Evolutionary conservation across 169 alveolate genomes (phyloP).

Genomic region (Plasmodium fragile): DNA sequence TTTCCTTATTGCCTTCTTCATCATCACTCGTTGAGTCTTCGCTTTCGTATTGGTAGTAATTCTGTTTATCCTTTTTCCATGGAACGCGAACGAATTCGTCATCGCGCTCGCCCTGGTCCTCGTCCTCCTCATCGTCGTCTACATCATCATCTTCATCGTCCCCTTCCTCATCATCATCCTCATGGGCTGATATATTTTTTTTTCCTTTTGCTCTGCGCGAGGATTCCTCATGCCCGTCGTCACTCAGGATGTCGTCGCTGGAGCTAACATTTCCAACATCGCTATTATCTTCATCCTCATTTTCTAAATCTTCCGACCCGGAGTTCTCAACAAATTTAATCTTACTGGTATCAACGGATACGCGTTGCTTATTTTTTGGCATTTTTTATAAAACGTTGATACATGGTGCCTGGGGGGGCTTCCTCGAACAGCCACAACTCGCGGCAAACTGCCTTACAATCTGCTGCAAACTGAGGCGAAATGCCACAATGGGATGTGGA

Average conservation of each 20-base stretch:
- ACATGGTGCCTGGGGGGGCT: neutral
- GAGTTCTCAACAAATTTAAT: constrained; percentile 58
- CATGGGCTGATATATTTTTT: neutral
- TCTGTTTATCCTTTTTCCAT: constrained; percentile 66
- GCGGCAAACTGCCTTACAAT: neutral
- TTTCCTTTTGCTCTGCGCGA: neutral
- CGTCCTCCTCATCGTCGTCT: constrained; percentile 15
- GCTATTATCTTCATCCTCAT: constrained; percentile 21
- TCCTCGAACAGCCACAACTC: neutral
- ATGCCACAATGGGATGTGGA: neutral
- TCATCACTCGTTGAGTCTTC: constrained; percentile 74
- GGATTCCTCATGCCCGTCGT: neutral
- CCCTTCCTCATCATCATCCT: neutral
- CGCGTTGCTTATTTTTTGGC: constrained; percentile 33
- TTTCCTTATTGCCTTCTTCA: constrained; percentile 61
- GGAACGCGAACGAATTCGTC: constrained; percentile 47
- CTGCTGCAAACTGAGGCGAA: neutral
- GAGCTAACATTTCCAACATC: constrained; percentile 17
- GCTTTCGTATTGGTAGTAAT: constrained; percentile 71
- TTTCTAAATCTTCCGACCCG: constrained; percentile 72
- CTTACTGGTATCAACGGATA: constrained; percentile 57
- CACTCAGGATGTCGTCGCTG: constrained; percentile 22
- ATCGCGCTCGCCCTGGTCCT: neutral
- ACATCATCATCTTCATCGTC: constrained; percentile 4
- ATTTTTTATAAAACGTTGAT: neutral